These are phyloP conservation scores for Aspergillus bertholletiae DNA, from an alignment of 495 filamentous ascomycete genomes.

Conservation along the genomic window DNA sequence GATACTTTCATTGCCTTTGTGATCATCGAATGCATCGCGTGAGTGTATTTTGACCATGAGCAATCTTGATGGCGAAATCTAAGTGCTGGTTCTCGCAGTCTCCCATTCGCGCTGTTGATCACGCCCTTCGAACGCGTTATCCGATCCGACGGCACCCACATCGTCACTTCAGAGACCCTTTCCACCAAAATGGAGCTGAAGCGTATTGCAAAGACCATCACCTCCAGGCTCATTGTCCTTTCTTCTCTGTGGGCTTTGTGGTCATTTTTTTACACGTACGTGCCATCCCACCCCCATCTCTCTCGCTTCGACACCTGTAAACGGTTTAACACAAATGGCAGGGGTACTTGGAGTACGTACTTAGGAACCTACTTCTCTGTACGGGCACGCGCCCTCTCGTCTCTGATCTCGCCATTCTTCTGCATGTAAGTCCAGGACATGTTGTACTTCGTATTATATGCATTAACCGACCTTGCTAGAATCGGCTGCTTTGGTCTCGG, in stretches of 20 bases:
- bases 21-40: conserved; percentile 31
- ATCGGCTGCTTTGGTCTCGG: conserved; percentile 31
- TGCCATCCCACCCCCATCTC: neutral
- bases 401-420: conserved; percentile 29
- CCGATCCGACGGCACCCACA: conserved; percentile 25
- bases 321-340: conserved; percentile 11
- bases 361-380: conserved; percentile 28
- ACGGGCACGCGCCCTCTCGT: conserved; percentile 26
- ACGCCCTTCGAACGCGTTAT: conserved; percentile 25
- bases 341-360: conserved; percentile 27
- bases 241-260: conserved; percentile 26
- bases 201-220: conserved; percentile 26
- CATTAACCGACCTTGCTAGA: conserved; percentile 2
- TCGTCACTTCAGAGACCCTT: conserved; percentile 24
- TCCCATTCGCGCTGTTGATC: conserved; percentile 26
- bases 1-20: conserved; percentile 29
- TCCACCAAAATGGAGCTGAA: conserved; percentile 23
- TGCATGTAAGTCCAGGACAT: conserved; percentile 24
- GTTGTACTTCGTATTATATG: neutral
- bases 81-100: conserved; percentile 2
- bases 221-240: conserved; percentile 24
- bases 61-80: neutral
- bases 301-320: neutral
- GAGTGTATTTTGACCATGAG: conserved; percentile 6
- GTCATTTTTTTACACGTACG: conserved; percentile 31